Percentiles rank a stretch among this genome's conserved stretches.
Conservation (phyloP, 2,329 filamentous ascomycete genomes). For the Chrysoporthe deuterocubensis region DNA sequence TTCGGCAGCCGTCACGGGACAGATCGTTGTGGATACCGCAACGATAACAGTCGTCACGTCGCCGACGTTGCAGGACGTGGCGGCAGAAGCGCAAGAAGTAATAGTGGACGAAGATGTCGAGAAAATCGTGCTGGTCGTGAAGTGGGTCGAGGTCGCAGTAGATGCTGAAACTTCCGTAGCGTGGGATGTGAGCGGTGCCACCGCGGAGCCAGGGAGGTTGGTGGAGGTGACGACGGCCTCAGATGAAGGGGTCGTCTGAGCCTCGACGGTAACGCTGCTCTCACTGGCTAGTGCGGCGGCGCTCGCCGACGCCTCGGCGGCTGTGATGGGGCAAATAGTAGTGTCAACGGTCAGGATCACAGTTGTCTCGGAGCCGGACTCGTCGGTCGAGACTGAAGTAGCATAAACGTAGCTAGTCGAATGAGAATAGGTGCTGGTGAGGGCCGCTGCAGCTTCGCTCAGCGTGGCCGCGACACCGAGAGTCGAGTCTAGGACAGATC, state of each 20-base stretch:
- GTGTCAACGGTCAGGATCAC: slow-evolving; percentile 24
- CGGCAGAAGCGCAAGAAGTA: slow-evolving; percentile 16
- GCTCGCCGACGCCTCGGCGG: slow-evolving; percentile 21
- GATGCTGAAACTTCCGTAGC: not conserved
- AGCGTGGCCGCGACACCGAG: slow-evolving; percentile 13
- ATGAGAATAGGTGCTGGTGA: slow-evolving; percentile 16
- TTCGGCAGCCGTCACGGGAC: slow-evolving; percentile 22
- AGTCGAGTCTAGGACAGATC: slow-evolving; percentile 21
- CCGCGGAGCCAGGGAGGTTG: slow-evolving; percentile 7
- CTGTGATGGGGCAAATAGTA: slow-evolving; percentile 26
- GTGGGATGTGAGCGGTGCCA: not conserved
- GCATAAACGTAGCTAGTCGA: slow-evolving; percentile 26
- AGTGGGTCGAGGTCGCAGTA: not conserved
- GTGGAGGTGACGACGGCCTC: not conserved
- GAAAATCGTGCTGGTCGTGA: slow-evolving; percentile 27
- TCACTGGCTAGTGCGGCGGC: slow-evolving; percentile 4
- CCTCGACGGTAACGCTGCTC: slow-evolving; percentile 13
- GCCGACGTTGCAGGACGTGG: slow-evolving; percentile 19
- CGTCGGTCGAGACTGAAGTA: slow-evolving; percentile 18
- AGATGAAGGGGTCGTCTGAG: slow-evolving; percentile 14
- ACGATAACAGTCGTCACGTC: slow-evolving; percentile 19
- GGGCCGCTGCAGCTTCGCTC: slow-evolving; percentile 1
- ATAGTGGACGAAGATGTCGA: slow-evolving; percentile 21
- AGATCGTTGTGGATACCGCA: slow-evolving; percentile 23
- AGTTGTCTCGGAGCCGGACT: slow-evolving; percentile 25